Evolutionary conservation across 2,329 filamentous ascomycete species (phyloP).

Genomic region (Aspergillus neotritici): DNA sequence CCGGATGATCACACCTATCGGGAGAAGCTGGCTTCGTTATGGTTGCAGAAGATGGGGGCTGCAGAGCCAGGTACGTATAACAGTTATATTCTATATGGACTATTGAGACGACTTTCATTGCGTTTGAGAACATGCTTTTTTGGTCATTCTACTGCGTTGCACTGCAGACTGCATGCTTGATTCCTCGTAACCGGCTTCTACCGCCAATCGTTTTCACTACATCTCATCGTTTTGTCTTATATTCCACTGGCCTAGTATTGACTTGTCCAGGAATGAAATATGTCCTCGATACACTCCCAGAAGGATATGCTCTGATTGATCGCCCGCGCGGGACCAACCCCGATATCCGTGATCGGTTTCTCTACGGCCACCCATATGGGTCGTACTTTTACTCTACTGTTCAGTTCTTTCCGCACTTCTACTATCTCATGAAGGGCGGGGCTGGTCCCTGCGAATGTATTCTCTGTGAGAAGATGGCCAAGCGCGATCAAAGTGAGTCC

Average conservation of each 20-base stretch:
- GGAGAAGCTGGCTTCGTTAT: conserved; percentile 43
- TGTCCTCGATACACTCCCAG: conserved; percentile 48
- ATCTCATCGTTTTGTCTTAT: no score
- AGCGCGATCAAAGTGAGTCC: conserved; percentile 10
- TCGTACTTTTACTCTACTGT: conserved; percentile 49
- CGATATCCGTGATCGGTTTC: conserved; percentile 45
- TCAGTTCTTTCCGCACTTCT: conserved; percentile 54
- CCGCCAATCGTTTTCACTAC: background rate
- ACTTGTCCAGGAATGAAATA: conserved; percentile 40
- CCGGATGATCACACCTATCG: conserved; percentile 43
- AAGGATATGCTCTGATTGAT: conserved; percentile 50
- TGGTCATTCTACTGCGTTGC: background rate
- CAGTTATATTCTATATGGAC: background rate
- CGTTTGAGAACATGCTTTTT: background rate
- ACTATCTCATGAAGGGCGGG: conserved; percentile 48
- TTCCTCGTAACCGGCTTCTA: background rate
- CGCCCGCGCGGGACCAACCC: conserved; percentile 40
- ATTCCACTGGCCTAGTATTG: no score
- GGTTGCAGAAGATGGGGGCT: conserved; percentile 43
- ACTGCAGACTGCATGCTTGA: background rate
- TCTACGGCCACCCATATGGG: conserved; percentile 53
- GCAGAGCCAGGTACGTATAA: conserved; percentile 29
- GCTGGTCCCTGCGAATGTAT: conserved; percentile 46
- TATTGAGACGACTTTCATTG: conserved; percentile 1
- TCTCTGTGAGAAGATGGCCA: conserved; percentile 35